Conservation (phyloP, 371 early-diverging fungal genomes). For the Nematocida parisii region DNA sequence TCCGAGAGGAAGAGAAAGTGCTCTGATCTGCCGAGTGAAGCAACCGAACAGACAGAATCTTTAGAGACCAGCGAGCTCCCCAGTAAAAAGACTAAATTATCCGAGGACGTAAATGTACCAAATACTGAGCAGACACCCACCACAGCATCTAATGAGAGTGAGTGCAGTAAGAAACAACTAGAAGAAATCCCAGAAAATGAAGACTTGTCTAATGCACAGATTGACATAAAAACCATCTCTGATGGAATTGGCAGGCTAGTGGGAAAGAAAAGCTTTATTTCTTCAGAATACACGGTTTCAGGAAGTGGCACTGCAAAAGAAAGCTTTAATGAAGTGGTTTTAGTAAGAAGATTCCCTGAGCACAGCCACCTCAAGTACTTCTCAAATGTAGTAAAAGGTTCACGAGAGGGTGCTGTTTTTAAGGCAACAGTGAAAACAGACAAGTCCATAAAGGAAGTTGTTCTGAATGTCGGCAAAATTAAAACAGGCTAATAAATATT, state of each 20-base stretch:
- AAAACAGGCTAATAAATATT: background rate
- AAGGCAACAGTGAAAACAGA: constrained; percentile 9
- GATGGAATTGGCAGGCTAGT: constrained; percentile 50
- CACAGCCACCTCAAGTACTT: constrained; percentile 29
- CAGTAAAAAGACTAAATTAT: background rate
- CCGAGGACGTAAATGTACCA: background rate
- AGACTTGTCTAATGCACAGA: background rate
- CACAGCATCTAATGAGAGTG: background rate
- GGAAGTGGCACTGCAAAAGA: background rate
- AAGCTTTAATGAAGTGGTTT: background rate
- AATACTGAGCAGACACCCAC: background rate
- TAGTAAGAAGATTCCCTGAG: background rate
- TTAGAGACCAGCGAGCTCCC: background rate
- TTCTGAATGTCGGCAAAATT: constrained; percentile 38
- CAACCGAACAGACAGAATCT: background rate
- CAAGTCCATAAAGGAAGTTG: background rate
- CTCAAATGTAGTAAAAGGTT: constrained; percentile 14
- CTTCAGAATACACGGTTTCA: background rate
- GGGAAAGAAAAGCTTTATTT: constrained; percentile 20
- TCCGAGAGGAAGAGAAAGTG: background rate
- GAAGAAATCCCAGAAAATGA: background rate
- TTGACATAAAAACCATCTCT: constrained; percentile 4
- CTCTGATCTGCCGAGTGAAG: background rate
- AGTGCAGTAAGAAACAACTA: background rate
- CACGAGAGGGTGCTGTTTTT: constrained; percentile 46